A percentile compares a stretch with the other conserved stretches of the same genome.
These are phyloP conservation scores for Pleurotus cornucopiae DNA, from an alignment of 768 basidiomycete genomes.

Conservation along the genomic window DNA sequence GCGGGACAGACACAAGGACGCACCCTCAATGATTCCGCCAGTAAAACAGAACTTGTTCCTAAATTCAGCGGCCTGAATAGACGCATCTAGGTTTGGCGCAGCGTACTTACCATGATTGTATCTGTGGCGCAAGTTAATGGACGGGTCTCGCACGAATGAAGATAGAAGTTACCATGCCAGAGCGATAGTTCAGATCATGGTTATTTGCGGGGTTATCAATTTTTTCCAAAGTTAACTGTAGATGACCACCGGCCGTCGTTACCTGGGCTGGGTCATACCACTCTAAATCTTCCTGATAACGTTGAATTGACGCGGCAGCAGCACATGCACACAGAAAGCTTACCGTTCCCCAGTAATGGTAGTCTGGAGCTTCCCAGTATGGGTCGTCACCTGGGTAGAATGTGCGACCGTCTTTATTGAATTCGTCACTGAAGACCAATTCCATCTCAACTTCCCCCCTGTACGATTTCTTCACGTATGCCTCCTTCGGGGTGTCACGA, in stretches of 20 bases:
- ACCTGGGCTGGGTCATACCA: conserved; percentile 73
- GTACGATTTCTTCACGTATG: conserved; percentile 47
- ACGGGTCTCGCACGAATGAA: too few relatives aligned
- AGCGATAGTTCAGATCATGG: conserved; percentile 69
- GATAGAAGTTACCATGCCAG: conserved; percentile 33
- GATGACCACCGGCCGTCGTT: conserved; percentile 64
- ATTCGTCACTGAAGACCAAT: conserved; percentile 81
- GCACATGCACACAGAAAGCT: conserved; percentile 16
- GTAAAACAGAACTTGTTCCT: conserved; percentile 75
- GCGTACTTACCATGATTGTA: conserved; percentile 27
- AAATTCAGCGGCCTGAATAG: neutral
- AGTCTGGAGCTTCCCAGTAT: conserved; percentile 54
- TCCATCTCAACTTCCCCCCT: conserved; percentile 33
- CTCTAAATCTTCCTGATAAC: conserved; percentile 53
- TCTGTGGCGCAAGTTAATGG: conserved; percentile 15
- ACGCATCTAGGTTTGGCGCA: neutral
- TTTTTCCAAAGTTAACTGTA: conserved; percentile 65
- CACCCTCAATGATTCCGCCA: conserved; percentile 61
- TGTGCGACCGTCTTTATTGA: conserved; percentile 65
- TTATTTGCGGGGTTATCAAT: conserved; percentile 33
- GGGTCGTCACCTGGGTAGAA: conserved; percentile 72
- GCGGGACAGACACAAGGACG: neutral
- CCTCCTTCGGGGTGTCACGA: conserved; percentile 63
- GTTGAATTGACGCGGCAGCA: neutral
- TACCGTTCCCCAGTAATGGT: conserved; percentile 67